Evolutionary conservation across 176 grass and related monocot species (phyloP).

Genomic region (Lolium multiflorum): DNA sequence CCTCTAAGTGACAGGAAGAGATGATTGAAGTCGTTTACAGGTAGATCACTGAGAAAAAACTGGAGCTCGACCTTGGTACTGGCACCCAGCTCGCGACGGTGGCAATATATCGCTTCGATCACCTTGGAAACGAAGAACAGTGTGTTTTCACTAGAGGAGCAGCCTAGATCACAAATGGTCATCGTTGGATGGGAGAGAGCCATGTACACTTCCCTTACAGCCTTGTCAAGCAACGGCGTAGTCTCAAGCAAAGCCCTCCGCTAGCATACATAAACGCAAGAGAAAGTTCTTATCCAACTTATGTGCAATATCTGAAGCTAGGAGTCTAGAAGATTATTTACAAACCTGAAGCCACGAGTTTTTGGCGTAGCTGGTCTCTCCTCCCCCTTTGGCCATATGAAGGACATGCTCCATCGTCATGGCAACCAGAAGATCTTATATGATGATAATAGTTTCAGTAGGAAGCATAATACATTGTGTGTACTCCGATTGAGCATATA

Average conservation of each 20-base stretch:
- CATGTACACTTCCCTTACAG: slow-evolving; percentile 1
- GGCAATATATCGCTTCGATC: background rate
- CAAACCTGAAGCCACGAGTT: no score
- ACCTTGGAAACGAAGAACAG: slow-evolving; percentile 35
- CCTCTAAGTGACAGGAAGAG: slow-evolving; percentile 35
- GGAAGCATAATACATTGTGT: background rate
- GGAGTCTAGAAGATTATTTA: background rate
- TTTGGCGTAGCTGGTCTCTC: background rate
- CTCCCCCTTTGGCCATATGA: background rate
- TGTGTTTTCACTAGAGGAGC: slow-evolving; percentile 39
- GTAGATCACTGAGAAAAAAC: slow-evolving; percentile 62
- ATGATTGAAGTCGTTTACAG: slow-evolving; percentile 54
- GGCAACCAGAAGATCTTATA: no score
- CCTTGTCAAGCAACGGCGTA: slow-evolving; percentile 4
- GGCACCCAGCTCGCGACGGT: no score
- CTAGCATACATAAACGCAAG: background rate
- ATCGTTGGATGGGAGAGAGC: slow-evolving; percentile 14
- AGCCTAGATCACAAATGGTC: slow-evolving; percentile 48
- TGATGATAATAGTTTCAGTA: background rate
- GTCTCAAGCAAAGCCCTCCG: slow-evolving; percentile 32
- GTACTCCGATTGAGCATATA: background rate
- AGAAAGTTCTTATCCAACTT: no score
- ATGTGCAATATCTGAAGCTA: no score
- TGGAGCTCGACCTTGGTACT: slow-evolving; percentile 33
- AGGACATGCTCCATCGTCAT: background rate